Conservation (phyloP, 2,329 filamentous ascomycete species). For the Aurifilum marmelostoma region DNA sequence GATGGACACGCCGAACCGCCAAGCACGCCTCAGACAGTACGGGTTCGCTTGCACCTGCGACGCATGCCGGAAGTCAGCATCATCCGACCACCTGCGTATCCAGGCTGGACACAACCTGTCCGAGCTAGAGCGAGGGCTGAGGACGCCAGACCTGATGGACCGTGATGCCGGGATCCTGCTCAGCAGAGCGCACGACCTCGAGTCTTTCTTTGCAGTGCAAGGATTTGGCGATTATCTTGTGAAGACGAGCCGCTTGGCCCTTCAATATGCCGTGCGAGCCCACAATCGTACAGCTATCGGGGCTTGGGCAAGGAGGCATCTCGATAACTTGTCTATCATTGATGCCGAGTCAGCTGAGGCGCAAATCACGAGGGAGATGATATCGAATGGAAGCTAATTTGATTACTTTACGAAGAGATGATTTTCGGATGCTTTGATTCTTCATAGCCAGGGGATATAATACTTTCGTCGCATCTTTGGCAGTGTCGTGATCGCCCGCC, state of each 20-base stretch:
- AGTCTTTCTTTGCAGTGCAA: constrained; percentile 38
- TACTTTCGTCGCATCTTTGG: too few relatives aligned
- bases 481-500: too few relatives aligned
- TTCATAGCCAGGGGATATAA: too few relatives aligned
- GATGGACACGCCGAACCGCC: constrained; percentile 15
- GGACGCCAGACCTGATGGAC: not conserved
- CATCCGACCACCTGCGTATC: constrained; percentile 6
- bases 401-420: not conserved
- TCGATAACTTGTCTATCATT: constrained; percentile 4
- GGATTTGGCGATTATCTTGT: constrained; percentile 32
- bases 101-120: constrained; percentile 11
- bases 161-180: not conserved
- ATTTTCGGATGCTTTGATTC: not conserved
- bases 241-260: constrained; percentile 29
- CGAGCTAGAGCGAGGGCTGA: constrained; percentile 12
- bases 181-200: constrained; percentile 22
- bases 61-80: constrained; percentile 9
- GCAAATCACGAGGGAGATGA: not conserved
- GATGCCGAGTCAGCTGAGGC: constrained; percentile 1
- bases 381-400: not conserved
- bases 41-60: constrained; percentile 18
- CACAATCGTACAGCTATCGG: constrained; percentile 13
- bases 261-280: constrained; percentile 24
- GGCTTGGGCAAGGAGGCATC: constrained; percentile 17
- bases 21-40: constrained; percentile 17